Conservation (phyloP, 2,329 filamentous ascomycete genomes). For the Orbilia oligospora region DNA sequence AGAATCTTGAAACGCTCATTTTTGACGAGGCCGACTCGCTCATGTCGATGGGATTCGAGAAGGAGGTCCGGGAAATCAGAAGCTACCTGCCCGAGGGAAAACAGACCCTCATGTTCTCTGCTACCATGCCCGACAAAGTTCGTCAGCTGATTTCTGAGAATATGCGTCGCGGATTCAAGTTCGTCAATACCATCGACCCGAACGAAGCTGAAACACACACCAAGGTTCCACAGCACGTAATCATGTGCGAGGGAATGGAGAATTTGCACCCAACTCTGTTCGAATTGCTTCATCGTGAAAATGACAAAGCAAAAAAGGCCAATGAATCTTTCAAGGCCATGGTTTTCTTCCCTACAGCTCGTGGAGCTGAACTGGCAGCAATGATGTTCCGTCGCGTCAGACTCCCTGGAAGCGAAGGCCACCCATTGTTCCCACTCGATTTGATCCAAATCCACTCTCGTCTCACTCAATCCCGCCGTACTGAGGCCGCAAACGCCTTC, state of each 20-base stretch:
- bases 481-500: conserved; percentile 80
- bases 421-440: conserved; percentile 65
- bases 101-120: conserved; percentile 95
- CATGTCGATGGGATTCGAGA: conserved; percentile 77
- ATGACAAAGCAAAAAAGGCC: conserved; percentile 68
- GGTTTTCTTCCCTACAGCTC: conserved; percentile 82
- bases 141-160: conserved; percentile 82
- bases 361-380: conserved; percentile 71
- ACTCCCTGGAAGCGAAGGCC: conserved; percentile 38
- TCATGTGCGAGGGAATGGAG: conserved; percentile 77
- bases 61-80: conserved; percentile 76
- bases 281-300: conserved; percentile 79
- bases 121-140: conserved; percentile 88
- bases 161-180: conserved; percentile 87
- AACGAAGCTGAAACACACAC: conserved; percentile 89
- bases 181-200: conserved; percentile 86
- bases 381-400: conserved; percentile 61
- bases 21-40: conserved; percentile 79
- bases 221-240: conserved; percentile 83
- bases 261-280: conserved; percentile 83
- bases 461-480: conserved; percentile 79
- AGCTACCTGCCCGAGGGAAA: conserved; percentile 78
- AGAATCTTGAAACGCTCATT: conserved; percentile 74
- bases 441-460: conserved; percentile 82
- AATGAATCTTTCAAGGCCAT: conserved; percentile 90